phyloP scores from a whole-genome alignment of 345 rosid genomes.

The Boechera retrofracta region DNA sequence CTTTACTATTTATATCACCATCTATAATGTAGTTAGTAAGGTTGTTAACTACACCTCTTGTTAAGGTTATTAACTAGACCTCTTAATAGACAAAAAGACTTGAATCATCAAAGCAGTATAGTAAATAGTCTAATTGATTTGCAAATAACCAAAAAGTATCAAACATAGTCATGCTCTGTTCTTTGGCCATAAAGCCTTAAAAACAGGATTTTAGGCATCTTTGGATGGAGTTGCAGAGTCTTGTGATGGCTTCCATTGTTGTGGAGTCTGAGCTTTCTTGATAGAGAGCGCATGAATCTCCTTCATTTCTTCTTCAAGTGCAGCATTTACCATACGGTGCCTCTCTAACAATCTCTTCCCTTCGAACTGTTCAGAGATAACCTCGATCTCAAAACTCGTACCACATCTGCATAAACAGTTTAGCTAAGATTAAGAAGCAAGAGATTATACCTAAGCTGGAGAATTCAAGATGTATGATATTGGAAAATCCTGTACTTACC shows the following conservation, averaged over 20 bases:
- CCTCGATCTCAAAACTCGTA: slow-evolving; percentile 74
- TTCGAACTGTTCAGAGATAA: slow-evolving; percentile 76
- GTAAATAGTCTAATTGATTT: neutral
- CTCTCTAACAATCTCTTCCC: slow-evolving; percentile 94
- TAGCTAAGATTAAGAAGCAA: slow-evolving; percentile 8
- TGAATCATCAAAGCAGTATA: neutral
- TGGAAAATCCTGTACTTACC: slow-evolving; percentile 51
- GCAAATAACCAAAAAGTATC: slow-evolving; percentile 8
- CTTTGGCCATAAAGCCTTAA: neutral
- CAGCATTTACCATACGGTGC: slow-evolving; percentile 82
- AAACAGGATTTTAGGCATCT: slow-evolving; percentile 33
- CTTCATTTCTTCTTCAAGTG: slow-evolving; percentile 88
- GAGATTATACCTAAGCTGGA: neutral
- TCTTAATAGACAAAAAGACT: neutral
- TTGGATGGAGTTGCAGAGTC: slow-evolving; percentile 42
- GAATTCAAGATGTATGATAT: neutral
- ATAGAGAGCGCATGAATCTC: slow-evolving; percentile 96
- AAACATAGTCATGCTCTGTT: slow-evolving; percentile 29
- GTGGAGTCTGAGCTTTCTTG: slow-evolving; percentile 77
- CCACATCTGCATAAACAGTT: slow-evolving; percentile 65
- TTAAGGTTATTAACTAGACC: no score
- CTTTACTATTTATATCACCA: no score
- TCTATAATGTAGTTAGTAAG: no score
- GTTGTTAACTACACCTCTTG: no score
- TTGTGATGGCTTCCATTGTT: slow-evolving; percentile 77